Base-by-base conservation (phyloP, 73 alveolate genomes). In the Paramecium sexaurelia region DNA sequence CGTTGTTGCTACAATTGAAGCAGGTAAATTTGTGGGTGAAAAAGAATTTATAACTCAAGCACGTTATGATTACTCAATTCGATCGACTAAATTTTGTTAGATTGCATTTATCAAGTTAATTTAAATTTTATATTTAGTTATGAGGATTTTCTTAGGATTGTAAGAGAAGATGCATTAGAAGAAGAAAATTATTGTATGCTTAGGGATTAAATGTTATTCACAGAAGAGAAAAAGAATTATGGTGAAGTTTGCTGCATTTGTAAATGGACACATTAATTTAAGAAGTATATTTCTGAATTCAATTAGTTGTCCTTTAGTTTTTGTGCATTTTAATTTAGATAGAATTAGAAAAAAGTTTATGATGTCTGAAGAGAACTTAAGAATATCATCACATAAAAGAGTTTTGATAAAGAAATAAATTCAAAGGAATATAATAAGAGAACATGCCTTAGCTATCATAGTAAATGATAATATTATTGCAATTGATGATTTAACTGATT, bases 181-280 rank as follows among this genome's bases (percentile, higher is more conserved):
- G 85, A 69, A 27, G 85, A 69, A 26, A 22, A 69, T 32, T 69
- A 17, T 69, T 69, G 56, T 32, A 69, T 69, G 85, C 20, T 69
- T 9, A 69, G 85, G 27, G 85, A 69, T 35, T 32, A 22, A 17
- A 17, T 69, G 85, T 10, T 69, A 22, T 69, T 32, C 15, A 69
- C 17, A 26, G 85, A 69, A 69, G 85, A 69, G 4, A 11, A 69
- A 22, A 4, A 27, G 15, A 69, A 69, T 32, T 69, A 17, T 69
- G 85, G 85, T 7, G 26, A 69, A 32, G 56, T 69, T 69, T 69
- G 85, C 13, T 32, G 13, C 7, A 69, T 69, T 20, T 69, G 85
- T 35, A 11, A 69, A 69, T 69, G 85, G 85, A 69, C 85, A 20
- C 85, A 69, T 69, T 32, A 27, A 69, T 69, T 69, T 69, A 69